These are phyloP conservation scores for Hyphopichia khmerensis DNA, from an alignment of 1,139 yeast genomes.

Conservation along the genomic window DNA sequence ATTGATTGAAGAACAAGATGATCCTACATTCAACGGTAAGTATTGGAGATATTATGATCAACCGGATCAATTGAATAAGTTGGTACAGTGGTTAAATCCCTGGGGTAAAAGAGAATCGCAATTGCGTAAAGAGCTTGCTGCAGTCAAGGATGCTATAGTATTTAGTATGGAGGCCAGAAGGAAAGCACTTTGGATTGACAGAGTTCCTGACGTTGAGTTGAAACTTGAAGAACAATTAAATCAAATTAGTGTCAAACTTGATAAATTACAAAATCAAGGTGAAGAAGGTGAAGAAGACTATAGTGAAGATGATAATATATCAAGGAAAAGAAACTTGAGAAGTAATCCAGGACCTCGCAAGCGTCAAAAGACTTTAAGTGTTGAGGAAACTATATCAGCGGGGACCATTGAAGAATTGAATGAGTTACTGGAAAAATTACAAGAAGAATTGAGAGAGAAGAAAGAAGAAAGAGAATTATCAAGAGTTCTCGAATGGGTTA, in stretches of 20 bases:
- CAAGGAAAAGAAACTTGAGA: slow-evolving; percentile 24
- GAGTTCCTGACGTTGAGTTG: slow-evolving; percentile 40
- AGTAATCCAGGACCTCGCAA: slow-evolving; percentile 15
- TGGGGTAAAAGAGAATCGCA: slow-evolving; percentile 76
- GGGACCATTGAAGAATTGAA: slow-evolving; percentile 34
- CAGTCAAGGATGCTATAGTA: slow-evolving; percentile 53
- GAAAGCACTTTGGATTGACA: slow-evolving; percentile 47
- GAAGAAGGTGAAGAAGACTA: slow-evolving; percentile 17
- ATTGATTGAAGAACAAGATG: slow-evolving; percentile 64
- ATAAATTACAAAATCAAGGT: slow-evolving; percentile 8
- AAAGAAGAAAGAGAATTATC: slow-evolving; percentile 39
- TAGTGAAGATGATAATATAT: slow-evolving; percentile 22
- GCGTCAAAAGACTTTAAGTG: slow-evolving; percentile 21
- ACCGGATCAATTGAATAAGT: slow-evolving; percentile 54
- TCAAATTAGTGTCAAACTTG: slow-evolving; percentile 17
- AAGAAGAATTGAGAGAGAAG: slow-evolving; percentile 26
- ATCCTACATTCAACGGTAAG: slow-evolving; percentile 47
- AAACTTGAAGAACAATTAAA: slow-evolving; percentile 38
- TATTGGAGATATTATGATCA: slow-evolving; percentile 75
- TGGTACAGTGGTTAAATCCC: slow-evolving; percentile 68
- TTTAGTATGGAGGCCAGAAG: slow-evolving; percentile 61
- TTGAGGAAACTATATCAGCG: slow-evolving; percentile 26
- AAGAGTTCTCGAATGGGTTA: slow-evolving; percentile 61
- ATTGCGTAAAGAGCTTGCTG: slow-evolving; percentile 60
- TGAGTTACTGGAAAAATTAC: slow-evolving; percentile 23